Conservation (phyloP, 768 basidiomycete genomes). For the Erythrobasidium yunnanense region DNA sequence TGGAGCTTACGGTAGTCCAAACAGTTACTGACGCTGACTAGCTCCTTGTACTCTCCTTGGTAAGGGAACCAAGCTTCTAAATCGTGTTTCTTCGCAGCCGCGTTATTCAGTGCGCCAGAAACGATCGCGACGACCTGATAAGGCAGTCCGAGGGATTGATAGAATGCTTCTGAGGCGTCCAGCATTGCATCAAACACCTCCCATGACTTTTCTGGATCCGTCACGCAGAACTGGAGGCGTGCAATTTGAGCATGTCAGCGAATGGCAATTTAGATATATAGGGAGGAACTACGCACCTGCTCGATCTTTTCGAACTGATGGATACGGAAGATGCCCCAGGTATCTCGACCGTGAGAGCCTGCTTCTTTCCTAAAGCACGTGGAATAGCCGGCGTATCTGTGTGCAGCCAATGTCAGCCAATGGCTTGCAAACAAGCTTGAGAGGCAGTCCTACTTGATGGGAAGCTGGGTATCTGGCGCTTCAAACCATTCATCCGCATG, state of each 20-base stretch:
- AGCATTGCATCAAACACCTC: conserved; percentile 87
- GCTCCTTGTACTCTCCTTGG: conserved; percentile 89
- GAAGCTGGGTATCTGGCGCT: conserved; percentile 79
- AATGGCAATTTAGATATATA: no score
- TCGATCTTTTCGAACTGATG: conserved; percentile 99
- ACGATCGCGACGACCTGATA: conserved; percentile 91
- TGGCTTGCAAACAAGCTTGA: background rate
- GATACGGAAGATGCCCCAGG: conserved; percentile 99
- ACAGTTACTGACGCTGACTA: conserved; percentile 96
- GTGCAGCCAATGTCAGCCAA: conserved; percentile 52
- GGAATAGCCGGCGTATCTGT: conserved; percentile 48
- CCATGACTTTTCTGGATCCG: conserved; percentile 88
- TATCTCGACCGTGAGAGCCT: conserved; percentile 89
- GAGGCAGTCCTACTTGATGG: conserved; percentile 54
- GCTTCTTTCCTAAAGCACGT: conserved; percentile 99
- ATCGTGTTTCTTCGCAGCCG: conserved; percentile 94
- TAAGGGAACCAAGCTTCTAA: conserved; percentile 99
- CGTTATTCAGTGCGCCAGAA: conserved; percentile 90
- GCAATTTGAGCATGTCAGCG: background rate
- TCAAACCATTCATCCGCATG: conserved; percentile 98
- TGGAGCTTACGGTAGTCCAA: conserved; percentile 84
- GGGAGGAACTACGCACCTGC: conserved; percentile 42
- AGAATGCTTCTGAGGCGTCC: conserved; percentile 80
- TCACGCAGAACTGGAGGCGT: conserved; percentile 70
- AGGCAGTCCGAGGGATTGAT: conserved; percentile 82